phyloP scores from a whole-genome alignment of 352 stramenopile species.

The Phytophthora lateralis region DNA sequence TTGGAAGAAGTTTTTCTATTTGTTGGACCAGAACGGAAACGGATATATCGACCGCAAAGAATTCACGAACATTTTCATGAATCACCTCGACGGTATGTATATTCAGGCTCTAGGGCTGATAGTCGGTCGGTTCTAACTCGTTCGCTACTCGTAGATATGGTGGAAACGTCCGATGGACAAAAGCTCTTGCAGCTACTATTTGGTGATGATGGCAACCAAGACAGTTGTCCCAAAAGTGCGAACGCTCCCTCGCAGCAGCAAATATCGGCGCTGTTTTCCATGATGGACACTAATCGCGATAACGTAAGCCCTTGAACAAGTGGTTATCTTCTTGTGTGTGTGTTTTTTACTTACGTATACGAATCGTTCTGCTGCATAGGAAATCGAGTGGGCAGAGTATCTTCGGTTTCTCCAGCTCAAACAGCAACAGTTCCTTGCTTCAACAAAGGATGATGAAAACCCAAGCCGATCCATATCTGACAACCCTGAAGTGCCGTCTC shows the following conservation, averaged over 20 bases:
- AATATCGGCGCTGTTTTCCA: slow-evolving; percentile 47
- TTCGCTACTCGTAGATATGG: slow-evolving; percentile 37
- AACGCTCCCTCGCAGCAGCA: slow-evolving; percentile 7
- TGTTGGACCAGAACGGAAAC: slow-evolving; percentile 59
- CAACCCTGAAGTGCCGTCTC: slow-evolving; percentile 1
- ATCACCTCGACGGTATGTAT: slow-evolving; percentile 42
- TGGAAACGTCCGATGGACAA: slow-evolving; percentile 41
- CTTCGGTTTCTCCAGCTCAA: slow-evolving; percentile 46
- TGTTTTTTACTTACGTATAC: slow-evolving; percentile 1
- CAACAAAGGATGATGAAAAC: not conserved
- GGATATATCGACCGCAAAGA: slow-evolving; percentile 60
- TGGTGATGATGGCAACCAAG: slow-evolving; percentile 6
- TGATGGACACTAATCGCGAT: slow-evolving; percentile 58
- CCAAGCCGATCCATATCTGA: not conserved
- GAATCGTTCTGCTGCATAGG: slow-evolving; percentile 20
- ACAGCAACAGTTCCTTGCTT: slow-evolving; percentile 1
- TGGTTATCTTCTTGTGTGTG: not conserved
- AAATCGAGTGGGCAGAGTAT: slow-evolving; percentile 67
- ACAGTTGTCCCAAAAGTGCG: not conserved
- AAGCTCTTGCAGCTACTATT: slow-evolving; percentile 48
- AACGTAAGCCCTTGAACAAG: slow-evolving; percentile 32
- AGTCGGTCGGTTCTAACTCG: not conserved
- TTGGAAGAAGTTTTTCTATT: slow-evolving; percentile 81
- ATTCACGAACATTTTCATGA: slow-evolving; percentile 54
- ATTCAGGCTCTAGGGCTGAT: not conserved